Evolutionary conservation across 2,329 filamentous ascomycete genomes (phyloP).

Genomic region (Byssothecium circinans): DNA sequence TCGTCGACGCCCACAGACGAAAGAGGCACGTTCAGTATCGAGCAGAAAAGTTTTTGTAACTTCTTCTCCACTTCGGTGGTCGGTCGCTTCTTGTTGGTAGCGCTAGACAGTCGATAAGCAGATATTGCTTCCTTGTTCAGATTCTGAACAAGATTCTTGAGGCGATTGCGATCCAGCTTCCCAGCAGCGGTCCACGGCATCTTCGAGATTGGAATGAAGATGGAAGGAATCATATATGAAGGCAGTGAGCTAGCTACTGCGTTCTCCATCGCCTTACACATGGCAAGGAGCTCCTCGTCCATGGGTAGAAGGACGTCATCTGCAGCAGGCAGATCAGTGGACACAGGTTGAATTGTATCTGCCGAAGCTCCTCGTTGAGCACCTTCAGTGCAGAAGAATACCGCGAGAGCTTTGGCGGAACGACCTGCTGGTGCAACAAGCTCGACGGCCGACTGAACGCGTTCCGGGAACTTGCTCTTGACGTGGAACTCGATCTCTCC

Average conservation of each 20-base stretch:
- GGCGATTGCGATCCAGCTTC: constrained; percentile 37
- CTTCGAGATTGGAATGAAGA: constrained; percentile 35
- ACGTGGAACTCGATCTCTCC: constrained; percentile 37
- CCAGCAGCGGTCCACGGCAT: constrained; percentile 37
- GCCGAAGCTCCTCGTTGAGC: constrained; percentile 7
- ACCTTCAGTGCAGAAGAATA: constrained; percentile 32
- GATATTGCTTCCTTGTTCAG: constrained; percentile 32
- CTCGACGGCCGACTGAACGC: constrained; percentile 37
- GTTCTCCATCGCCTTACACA: constrained; percentile 37
- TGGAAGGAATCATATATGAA: constrained; percentile 39
- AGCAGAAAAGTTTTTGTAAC: constrained; percentile 33
- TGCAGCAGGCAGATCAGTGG: constrained; percentile 21
- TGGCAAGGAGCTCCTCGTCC: constrained; percentile 23
- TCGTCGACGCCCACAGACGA: constrained; percentile 37
- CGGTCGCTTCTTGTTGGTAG: constrained; percentile 33
- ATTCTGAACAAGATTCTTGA: constrained; percentile 30
- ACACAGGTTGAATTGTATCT: constrained; percentile 17
- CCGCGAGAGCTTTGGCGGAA: constrained; percentile 34
- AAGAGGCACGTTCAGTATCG: constrained; percentile 27
- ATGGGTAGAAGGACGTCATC: constrained; percentile 36
- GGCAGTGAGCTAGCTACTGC: constrained; percentile 32
- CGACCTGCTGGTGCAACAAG: constrained; percentile 34
- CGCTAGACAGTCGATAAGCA: constrained; percentile 32
- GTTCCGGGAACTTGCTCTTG: constrained; percentile 35
- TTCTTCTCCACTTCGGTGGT: constrained; percentile 32